A percentile compares a stretch with the other conserved stretches of the same genome.
These are phyloP conservation scores for Rutstroemia sydowiana DNA, from an alignment of 2,329 filamentous ascomycete species.

Conservation along the genomic window DNA sequence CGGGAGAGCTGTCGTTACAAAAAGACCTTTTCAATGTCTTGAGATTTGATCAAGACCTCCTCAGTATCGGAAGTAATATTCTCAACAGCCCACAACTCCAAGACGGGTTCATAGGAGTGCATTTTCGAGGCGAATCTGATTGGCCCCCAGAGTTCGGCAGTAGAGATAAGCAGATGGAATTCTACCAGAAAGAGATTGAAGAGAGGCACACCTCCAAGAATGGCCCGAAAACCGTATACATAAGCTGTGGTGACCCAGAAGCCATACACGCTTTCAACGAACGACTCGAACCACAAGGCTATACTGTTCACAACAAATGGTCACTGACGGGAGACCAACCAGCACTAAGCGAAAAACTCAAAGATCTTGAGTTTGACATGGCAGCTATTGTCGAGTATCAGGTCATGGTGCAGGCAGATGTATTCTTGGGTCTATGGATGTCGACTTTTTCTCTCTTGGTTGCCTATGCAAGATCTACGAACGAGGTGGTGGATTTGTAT, in stretches of 20 bases:
- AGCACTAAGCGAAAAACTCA: background rate
- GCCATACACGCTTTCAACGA: constrained; percentile 16
- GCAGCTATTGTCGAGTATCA: constrained; percentile 21
- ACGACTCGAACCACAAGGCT: constrained; percentile 13
- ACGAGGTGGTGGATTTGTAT: constrained; percentile 16
- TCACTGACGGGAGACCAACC: constrained; percentile 1
- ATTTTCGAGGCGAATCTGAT: constrained; percentile 21
- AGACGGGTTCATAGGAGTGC: constrained; percentile 19
- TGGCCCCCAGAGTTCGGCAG: constrained; percentile 18
- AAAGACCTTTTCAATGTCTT: constrained; percentile 20
- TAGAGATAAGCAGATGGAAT: constrained; percentile 13
- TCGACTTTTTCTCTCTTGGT: constrained; percentile 20
- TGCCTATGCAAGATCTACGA: constrained; percentile 18
- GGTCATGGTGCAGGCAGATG: constrained; percentile 14
- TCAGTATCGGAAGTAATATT: constrained; percentile 13
- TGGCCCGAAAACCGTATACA: constrained; percentile 14
- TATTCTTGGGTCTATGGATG: constrained; percentile 19
- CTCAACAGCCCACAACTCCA: constrained; percentile 10
- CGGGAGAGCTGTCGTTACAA: constrained; percentile 15
- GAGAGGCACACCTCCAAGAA: background rate
- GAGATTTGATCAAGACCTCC: constrained; percentile 14
- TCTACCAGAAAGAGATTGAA: constrained; percentile 16
- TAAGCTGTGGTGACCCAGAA: constrained; percentile 19
- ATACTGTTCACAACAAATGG: constrained; percentile 18
- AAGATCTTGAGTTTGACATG: constrained; percentile 15